A percentile compares a stretch with the other conserved stretches of the same genome.
phyloP scores from a whole-genome alignment of 805 yeast species.

The Ogataea parapolymorpha region DNA sequence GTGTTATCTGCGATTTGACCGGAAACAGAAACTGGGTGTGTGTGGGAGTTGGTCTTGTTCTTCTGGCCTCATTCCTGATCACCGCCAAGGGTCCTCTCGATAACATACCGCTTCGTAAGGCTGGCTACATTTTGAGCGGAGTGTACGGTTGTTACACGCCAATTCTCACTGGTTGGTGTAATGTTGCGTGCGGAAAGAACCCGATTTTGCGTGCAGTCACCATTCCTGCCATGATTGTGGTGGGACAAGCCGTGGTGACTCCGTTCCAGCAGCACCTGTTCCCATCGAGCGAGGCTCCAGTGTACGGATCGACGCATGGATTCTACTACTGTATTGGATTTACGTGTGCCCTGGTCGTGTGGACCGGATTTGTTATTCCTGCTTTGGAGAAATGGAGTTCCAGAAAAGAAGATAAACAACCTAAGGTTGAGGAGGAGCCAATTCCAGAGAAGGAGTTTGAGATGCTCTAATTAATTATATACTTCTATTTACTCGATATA shows the following conservation, averaged over 20 bases:
- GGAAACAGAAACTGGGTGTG: conserved; percentile 34
- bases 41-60: conserved; percentile 41
- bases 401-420: conserved; percentile 4
- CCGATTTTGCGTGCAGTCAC: conserved; percentile 27
- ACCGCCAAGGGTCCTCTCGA: conserved; percentile 18
- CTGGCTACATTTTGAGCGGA: conserved; percentile 24
- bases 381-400: conserved; percentile 15
- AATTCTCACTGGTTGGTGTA: conserved; percentile 61
- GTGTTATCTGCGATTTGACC: conserved; percentile 24
- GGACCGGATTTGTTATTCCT: conserved; percentile 26
- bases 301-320: conserved; percentile 27
- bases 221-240: conserved; percentile 26
- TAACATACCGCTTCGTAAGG: conserved; percentile 19
- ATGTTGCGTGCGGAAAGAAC: conserved; percentile 42
- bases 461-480: background rate
- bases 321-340: conserved; percentile 26
- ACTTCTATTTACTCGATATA: background rate
- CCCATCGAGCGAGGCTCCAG: conserved; percentile 34
- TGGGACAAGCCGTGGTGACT: conserved; percentile 26
- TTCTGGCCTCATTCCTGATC: conserved; percentile 34
- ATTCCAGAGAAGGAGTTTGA: conserved; percentile 1
- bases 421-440: background rate
- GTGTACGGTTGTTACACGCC: conserved; percentile 52
- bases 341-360: conserved; percentile 20
- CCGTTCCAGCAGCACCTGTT: conserved; percentile 31